Base-by-base conservation (phyloP, 2,329 filamentous ascomycete species). In the Trichophyton simii region DNA sequence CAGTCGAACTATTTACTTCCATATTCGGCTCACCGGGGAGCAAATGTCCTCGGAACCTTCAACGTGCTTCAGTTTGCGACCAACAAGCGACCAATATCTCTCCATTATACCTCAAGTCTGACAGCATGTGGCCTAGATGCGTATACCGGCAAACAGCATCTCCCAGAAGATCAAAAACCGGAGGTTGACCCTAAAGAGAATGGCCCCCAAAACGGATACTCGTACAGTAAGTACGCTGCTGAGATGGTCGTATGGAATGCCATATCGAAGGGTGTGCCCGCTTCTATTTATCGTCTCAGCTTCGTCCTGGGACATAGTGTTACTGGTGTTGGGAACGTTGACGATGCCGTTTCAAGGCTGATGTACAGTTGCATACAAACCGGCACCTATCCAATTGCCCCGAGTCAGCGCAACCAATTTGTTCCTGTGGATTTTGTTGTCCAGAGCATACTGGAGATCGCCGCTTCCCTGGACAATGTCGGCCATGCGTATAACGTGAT, bases 151-250 rank as follows among this genome's bases (percentile, higher is more conserved):
- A 22, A n/a, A 22, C 46, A 13, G 9, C 20, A 3, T 13, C 15
- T 50, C 13, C n/a, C 3, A 50, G 46, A 50, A 22, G 46, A 50
- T 25, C 20, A 50, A 9, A 50, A 28, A 11, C 46, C 46, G 20
- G 9, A 20, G 11, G 46, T 25, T 22, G 46, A 50, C 6, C 46
- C 15, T 13, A 5, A 25, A 5, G 5, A 50, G 9, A 3, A 22
- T 15, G 8, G 20, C 9, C 8, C 20, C 4, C 20, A 50, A 3
- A 25, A 3, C 25, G 90, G 91, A 1, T 95, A 95, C 67, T 89
- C 90, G 1, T 89, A 95, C 72, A 84, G 83, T 64, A 95, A 96
- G 75, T 95, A 88, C 88, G 86, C 82, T 1, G 80, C 80, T 0
- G 83, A 85, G 67, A 78, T 79, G 57, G 78, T 95, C 44, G 28